These are phyloP conservation scores for Pestalotiopsis sp. DNA, from an alignment of 2,329 filamentous ascomycete species.

Conservation along the genomic window DNA sequence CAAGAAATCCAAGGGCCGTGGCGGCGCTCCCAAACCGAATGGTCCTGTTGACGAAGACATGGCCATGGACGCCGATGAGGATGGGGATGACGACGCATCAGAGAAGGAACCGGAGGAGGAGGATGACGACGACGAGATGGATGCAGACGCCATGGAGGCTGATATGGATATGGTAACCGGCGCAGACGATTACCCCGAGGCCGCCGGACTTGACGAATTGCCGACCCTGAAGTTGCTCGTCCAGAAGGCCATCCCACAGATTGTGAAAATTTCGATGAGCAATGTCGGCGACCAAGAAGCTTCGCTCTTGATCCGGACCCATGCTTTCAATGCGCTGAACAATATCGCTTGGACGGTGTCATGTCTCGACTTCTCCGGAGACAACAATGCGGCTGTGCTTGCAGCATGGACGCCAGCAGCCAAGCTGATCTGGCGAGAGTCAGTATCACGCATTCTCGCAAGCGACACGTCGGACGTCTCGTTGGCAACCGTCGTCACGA, in stretches of 20 bases:
- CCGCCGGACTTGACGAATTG: conserved; percentile 47
- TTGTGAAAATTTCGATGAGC: conserved; percentile 44
- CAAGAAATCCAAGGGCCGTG: conserved; percentile 17
- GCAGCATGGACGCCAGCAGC: conserved; percentile 55
- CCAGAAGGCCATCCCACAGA: conserved; percentile 44
- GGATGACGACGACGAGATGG: conserved; percentile 51
- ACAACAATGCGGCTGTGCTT: conserved; percentile 52
- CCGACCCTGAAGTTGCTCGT: conserved; percentile 53
- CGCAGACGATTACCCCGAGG: conserved; percentile 41
- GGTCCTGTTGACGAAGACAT: conserved; percentile 35
- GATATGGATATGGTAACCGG: conserved; percentile 67
- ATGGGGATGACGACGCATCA: conserved; percentile 30
- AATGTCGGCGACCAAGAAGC: conserved; percentile 41
- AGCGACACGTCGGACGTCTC: conserved; percentile 62
- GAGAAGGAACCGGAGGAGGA: conserved; percentile 15
- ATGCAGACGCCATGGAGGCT: conserved; percentile 56
- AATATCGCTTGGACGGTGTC: conserved; percentile 69
- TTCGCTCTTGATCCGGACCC: conserved; percentile 44
- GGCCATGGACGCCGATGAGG: conserved; percentile 36
- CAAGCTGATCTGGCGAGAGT: conserved; percentile 56
- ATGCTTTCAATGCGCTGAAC: conserved; percentile 62
- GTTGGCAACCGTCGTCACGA: conserved; percentile 63
- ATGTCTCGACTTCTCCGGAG: conserved; percentile 57
- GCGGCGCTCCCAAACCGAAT: conserved; percentile 30
- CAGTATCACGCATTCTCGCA: conserved; percentile 57